These are phyloP conservation scores for Tylopilus sp. DNA, from an alignment of 768 basidiomycete genomes.

Conservation along the genomic window DNA sequence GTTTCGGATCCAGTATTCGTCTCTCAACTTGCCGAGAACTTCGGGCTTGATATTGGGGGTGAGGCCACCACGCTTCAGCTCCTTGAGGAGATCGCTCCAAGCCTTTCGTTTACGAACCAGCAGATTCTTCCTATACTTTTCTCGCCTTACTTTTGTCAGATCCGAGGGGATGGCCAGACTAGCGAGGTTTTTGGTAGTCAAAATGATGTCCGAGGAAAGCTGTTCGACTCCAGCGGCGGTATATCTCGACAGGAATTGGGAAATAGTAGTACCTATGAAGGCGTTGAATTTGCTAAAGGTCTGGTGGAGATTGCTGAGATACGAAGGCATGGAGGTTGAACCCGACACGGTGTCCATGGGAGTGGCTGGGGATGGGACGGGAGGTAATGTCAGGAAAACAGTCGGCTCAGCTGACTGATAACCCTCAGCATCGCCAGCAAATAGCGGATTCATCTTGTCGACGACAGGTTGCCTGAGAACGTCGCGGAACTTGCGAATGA, in stretches of 20 bases:
- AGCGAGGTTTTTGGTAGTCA: conserved; percentile 56
- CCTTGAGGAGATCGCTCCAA: conserved; percentile 87
- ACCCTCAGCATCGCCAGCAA: conserved; percentile 37
- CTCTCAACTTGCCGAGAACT: conserved; percentile 51
- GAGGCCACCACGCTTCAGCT: conserved; percentile 77
- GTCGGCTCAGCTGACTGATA: conserved; percentile 9
- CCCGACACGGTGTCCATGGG: background rate
- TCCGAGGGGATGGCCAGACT: conserved; percentile 40
- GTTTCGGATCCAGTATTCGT: conserved; percentile 61
- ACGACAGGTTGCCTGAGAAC: conserved; percentile 70
- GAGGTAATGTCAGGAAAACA: background rate
- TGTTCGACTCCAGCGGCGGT: conserved; percentile 48
- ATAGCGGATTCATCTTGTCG: conserved; percentile 36
- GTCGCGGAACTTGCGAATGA: conserved; percentile 89
- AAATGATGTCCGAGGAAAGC: conserved; percentile 60
- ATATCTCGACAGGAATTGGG: conserved; percentile 38
- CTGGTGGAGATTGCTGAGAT: conserved; percentile 46
- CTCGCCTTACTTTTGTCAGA: conserved; percentile 46
- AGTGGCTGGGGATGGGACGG: background rate
- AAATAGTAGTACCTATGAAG: conserved; percentile 42
- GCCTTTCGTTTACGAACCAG: conserved; percentile 84
- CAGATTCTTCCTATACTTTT: conserved; percentile 67
- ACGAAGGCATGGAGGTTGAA: conserved; percentile 22
- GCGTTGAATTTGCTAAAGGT: conserved; percentile 50
- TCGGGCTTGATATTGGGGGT: conserved; percentile 70